Percentiles rank a stretch among this genome's conserved stretches.
Evolutionary conservation across 2,329 filamentous ascomycete genomes (phyloP).

Genomic region (Sarocladium strictum): DNA sequence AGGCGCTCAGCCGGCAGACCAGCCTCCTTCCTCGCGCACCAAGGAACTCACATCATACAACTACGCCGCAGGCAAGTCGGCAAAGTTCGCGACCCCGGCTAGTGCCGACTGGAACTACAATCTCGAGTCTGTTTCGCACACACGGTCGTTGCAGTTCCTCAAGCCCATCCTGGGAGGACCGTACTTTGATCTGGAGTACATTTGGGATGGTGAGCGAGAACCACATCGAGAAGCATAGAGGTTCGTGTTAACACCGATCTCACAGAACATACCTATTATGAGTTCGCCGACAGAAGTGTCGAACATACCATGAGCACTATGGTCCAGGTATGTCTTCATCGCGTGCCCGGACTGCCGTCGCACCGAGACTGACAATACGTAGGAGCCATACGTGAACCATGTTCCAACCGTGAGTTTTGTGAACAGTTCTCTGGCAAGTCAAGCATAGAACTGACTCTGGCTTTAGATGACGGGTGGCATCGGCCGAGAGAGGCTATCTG

Average conservation of each 20-base stretch:
- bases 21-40: slow-evolving; percentile 1
- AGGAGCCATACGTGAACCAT: slow-evolving; percentile 75
- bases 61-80: slow-evolving; percentile 28
- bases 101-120: slow-evolving; percentile 32
- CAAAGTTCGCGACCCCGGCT: slow-evolving; percentile 38
- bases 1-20: background rate
- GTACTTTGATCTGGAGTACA: slow-evolving; percentile 63
- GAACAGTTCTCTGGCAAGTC: background rate
- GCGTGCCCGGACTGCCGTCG: background rate
- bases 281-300: slow-evolving; percentile 62
- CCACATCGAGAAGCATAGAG: too few species aligned
- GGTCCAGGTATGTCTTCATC: slow-evolving; percentile 39
- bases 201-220: slow-evolving; percentile 50
- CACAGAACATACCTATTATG: slow-evolving; percentile 59
- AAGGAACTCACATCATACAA: slow-evolving; percentile 27
- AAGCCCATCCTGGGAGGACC: slow-evolving; percentile 57
- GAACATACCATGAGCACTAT: slow-evolving; percentile 75
- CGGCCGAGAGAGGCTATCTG: slow-evolving; percentile 54
- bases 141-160: slow-evolving; percentile 48
- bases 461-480: slow-evolving; percentile 58
- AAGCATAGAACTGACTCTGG: background rate
- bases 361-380: background rate
- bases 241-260: too few species aligned
- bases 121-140: slow-evolving; percentile 57
- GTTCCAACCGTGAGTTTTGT: slow-evolving; percentile 53